A percentile compares a stretch with the other conserved stretches of the same genome.
phyloP scores from a whole-genome alignment of 768 basidiomycete genomes.

The Leccinum broughii region DNA sequence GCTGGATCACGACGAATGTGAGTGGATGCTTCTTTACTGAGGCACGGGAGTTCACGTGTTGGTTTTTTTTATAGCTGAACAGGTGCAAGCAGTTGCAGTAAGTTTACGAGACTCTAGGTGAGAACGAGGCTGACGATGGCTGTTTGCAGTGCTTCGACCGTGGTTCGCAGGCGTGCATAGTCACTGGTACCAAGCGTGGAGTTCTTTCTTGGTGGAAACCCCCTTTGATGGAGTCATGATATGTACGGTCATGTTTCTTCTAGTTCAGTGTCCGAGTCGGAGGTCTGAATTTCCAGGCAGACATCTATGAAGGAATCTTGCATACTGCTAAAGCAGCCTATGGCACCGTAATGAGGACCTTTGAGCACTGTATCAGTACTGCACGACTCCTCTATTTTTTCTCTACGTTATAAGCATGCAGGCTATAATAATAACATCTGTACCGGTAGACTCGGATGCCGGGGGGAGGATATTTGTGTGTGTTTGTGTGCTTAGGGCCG shows the following conservation, averaged over 20 bases:
- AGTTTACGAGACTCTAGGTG: constrained; percentile 11
- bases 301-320: constrained; percentile 28
- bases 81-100: constrained; percentile 37
- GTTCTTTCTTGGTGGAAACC: constrained; percentile 58
- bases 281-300: constrained; percentile 15
- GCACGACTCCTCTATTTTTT: constrained; percentile 14
- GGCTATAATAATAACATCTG: constrained; percentile 23
- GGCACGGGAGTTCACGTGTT: constrained; percentile 9
- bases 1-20: constrained; percentile 61
- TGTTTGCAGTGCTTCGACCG: constrained; percentile 48
- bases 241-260: constrained; percentile 18
- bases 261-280: too few species aligned
- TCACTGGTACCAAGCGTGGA: constrained; percentile 59
- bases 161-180: constrained; percentile 37
- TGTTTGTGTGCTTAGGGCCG: constrained; percentile 39
- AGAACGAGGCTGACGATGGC: constrained; percentile 28
- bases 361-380: constrained; percentile 36
- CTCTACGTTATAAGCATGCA: constrained; percentile 26
- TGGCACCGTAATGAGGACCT: constrained; percentile 29
- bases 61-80: constrained; percentile 24
- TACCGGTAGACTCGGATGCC: constrained; percentile 18
- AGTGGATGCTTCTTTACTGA: constrained; percentile 15
- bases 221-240: constrained; percentile 31
- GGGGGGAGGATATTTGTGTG: constrained; percentile 21
- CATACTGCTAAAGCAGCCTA: constrained; percentile 31